Evolutionary conservation across 2,329 filamentous ascomycete genomes (phyloP).

Genomic region (Laburnicola sp.): DNA sequence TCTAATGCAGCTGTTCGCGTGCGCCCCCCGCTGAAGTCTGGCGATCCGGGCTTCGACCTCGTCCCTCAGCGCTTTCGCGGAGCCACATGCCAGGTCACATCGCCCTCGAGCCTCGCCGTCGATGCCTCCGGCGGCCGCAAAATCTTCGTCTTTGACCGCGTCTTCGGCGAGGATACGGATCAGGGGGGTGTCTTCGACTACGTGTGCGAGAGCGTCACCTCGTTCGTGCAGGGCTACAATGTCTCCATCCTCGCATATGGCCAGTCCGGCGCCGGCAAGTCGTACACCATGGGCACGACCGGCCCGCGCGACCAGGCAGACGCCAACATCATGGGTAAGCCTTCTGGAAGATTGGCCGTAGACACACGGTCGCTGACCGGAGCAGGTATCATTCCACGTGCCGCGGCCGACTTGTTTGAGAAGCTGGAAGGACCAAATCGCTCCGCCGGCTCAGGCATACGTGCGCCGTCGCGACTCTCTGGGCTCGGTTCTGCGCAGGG

Average conservation of each 20-base stretch:
- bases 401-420: conserved; percentile 83
- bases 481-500: conserved; percentile 55
- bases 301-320: conserved; percentile 77
- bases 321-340: conserved; percentile 74
- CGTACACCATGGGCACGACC: conserved; percentile 97
- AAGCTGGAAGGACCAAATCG: conserved; percentile 70
- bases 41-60: conserved; percentile 89
- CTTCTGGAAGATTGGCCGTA: neutral
- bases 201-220: conserved; percentile 81
- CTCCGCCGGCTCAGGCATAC: conserved; percentile 74
- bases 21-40: conserved; percentile 78
- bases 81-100: conserved; percentile 87
- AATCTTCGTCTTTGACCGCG: conserved; percentile 93
- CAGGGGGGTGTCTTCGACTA: conserved; percentile 97
- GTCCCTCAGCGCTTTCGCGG: conserved; percentile 95
- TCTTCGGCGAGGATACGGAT: conserved; percentile 79
- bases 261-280: conserved; percentile 96
- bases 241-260: conserved; percentile 96
- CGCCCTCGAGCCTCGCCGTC: conserved; percentile 80
- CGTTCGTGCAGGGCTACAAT: conserved; percentile 96
- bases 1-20: conserved; percentile 77
- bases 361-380: conserved; percentile 20
- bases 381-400: too few species aligned
- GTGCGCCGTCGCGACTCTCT: conserved; percentile 78
- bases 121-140: conserved; percentile 92